Evolutionary conservation across 305 asterid species (phyloP).

Genomic region (Solanum aculeatissimum): DNA sequence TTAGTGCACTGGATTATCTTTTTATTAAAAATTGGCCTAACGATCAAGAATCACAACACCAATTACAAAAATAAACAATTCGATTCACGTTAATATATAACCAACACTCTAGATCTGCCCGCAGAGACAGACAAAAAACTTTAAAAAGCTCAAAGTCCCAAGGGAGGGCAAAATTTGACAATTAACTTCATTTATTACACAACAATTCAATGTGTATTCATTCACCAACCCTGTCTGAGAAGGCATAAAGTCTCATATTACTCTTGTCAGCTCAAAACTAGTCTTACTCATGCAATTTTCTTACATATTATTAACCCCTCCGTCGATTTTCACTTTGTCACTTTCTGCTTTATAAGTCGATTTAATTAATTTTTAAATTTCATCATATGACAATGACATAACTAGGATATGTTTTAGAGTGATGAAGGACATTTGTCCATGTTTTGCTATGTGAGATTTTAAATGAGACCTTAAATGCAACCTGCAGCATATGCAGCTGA

Average conservation of each 20-base stretch:
- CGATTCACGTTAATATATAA: background rate
- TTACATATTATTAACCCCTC: background rate
- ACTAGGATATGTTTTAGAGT: background rate
- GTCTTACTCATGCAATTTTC: background rate
- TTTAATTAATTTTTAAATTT: too few relatives aligned
- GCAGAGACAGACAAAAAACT: background rate
- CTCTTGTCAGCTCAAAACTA: background rate
- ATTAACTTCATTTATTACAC: background rate
- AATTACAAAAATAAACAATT: too few relatives aligned
- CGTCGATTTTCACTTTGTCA: background rate
- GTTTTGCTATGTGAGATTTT: conserved; percentile 10
- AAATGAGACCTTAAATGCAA: conserved; percentile 49
- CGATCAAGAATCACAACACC: too few relatives aligned
- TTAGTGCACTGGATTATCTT: too few relatives aligned
- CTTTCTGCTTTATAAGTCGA: background rate
- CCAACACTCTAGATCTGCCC: background rate
- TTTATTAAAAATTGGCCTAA: too few relatives aligned
- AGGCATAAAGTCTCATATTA: background rate
- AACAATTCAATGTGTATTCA: background rate
- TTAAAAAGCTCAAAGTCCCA: background rate
- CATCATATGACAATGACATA: background rate
- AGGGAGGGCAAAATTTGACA: background rate
- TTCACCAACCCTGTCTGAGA: background rate
- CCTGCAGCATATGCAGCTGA: conserved; percentile 47
- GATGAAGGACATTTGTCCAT: background rate